Percentiles rank a stretch among this genome's conserved stretches.
These are phyloP conservation scores for Schoenoplectus triqueter DNA, from an alignment of 202 grass and related monocot species.

Conservation along the genomic window DNA sequence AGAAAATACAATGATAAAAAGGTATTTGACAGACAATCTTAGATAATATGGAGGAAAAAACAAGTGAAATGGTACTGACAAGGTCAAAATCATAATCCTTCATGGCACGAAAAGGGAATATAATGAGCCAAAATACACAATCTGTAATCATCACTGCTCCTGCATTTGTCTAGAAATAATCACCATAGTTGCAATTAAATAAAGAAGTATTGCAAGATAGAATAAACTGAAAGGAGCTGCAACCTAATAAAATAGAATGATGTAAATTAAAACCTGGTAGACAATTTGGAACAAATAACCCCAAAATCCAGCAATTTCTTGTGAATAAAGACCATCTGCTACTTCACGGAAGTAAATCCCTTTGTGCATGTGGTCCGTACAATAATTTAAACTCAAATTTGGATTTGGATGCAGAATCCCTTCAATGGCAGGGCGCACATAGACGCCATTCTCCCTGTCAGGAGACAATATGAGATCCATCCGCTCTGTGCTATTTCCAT, in stretches of 20 bases:
- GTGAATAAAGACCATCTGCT: constrained; percentile 20
- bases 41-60: constrained; percentile 28
- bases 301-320: constrained; percentile 80
- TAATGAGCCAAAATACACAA: constrained; percentile 84
- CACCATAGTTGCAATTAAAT: constrained; percentile 15
- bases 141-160: constrained; percentile 90
- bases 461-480: constrained; percentile 29
- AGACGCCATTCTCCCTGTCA: constrained; percentile 52
- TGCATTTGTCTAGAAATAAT: constrained; percentile 75
- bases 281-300: constrained; percentile 87
- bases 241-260: background rate
- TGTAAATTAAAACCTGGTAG: constrained; percentile 63
- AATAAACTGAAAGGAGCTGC: background rate
- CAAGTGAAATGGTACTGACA: constrained; percentile 55
- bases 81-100: constrained; percentile 71
- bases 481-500: constrained; percentile 37
- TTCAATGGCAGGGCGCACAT: constrained; percentile 48
- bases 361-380: constrained; percentile 39
- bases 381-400: background rate
- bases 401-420: constrained; percentile 43
- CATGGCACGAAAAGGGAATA: constrained; percentile 78
- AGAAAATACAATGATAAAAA: background rate
- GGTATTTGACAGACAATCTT: constrained; percentile 10
- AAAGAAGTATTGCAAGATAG: constrained; percentile 9
- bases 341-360: constrained; percentile 43